Percentiles rank a stretch among this genome's conserved stretches.
Conservation (phyloP, 805 yeast species). For the Kuraishia piskuri region DNA sequence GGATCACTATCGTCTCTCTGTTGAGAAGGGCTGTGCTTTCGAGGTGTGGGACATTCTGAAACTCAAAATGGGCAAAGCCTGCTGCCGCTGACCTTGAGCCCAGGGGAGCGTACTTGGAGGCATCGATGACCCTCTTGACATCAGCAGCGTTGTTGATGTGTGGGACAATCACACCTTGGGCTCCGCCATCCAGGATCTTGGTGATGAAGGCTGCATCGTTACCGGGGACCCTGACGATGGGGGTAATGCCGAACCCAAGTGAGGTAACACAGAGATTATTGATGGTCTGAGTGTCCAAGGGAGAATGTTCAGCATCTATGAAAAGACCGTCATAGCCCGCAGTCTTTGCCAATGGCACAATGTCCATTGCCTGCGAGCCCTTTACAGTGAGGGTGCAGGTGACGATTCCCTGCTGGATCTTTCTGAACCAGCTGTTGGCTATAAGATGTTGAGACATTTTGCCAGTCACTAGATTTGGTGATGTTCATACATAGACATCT, state of each 20-base stretch:
- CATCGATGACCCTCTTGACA: background rate
- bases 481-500: too few relatives aligned
- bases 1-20: background rate
- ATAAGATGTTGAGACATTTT: background rate
- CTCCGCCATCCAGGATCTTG: background rate
- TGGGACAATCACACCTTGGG: background rate
- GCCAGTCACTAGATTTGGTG: background rate
- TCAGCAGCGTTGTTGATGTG: background rate
- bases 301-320: constrained; percentile 1
- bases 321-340: background rate
- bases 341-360: background rate
- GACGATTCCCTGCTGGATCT: background rate
- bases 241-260: background rate
- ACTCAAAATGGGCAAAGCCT: background rate
- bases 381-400: background rate
- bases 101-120: background rate
- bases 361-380: background rate
- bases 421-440: background rate
- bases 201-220: background rate
- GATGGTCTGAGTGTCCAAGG: background rate
- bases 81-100: background rate
- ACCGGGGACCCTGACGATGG: background rate
- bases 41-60: background rate
- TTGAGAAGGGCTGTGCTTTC: background rate
- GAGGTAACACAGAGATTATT: constrained; percentile 1